phyloP scores from a whole-genome alignment of 169 alveolate species.

The Amoebophrya sp. region DNA sequence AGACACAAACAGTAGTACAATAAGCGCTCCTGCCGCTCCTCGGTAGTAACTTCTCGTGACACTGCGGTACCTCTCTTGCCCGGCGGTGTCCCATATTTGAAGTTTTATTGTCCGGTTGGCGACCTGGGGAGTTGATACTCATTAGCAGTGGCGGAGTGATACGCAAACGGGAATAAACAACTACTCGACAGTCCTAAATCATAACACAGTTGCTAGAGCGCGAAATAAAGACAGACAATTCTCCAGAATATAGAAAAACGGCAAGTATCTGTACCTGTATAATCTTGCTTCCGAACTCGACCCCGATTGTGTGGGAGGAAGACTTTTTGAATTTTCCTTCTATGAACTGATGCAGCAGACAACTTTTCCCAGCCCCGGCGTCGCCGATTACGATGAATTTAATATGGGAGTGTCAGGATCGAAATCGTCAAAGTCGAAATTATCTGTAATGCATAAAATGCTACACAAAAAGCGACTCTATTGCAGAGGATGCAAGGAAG shows the following conservation, averaged over 20 bases:
- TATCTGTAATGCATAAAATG: slow-evolving; percentile 35
- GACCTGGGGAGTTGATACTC: too few species aligned
- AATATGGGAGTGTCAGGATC: too few species aligned
- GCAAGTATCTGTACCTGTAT: slow-evolving; percentile 27
- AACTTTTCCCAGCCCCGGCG: slow-evolving; percentile 59
- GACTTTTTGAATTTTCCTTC: slow-evolving; percentile 51
- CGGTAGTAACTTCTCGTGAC: neutral
- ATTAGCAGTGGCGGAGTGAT: too few species aligned
- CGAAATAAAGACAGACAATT: too few species aligned
- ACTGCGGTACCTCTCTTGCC: slow-evolving; percentile 28
- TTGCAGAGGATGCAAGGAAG: too few species aligned
- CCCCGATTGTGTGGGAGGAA: slow-evolving; percentile 60
- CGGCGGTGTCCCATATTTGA: slow-evolving; percentile 81
- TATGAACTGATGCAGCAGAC: slow-evolving; percentile 54
- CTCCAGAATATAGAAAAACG: neutral
- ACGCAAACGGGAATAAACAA: too few species aligned
- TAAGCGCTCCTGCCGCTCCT: neutral
- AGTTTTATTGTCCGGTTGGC: slow-evolving; percentile 52
- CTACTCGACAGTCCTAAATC: too few species aligned
- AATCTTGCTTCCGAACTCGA: slow-evolving; percentile 61
- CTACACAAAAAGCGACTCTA: too few species aligned
- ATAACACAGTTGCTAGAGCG: too few species aligned
- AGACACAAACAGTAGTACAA: too few species aligned
- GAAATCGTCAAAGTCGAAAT: too few species aligned
- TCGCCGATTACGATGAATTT: slow-evolving; percentile 57